phyloP scores from a whole-genome alignment of 2,329 filamentous ascomycete species.

The Fusarium secorum region DNA sequence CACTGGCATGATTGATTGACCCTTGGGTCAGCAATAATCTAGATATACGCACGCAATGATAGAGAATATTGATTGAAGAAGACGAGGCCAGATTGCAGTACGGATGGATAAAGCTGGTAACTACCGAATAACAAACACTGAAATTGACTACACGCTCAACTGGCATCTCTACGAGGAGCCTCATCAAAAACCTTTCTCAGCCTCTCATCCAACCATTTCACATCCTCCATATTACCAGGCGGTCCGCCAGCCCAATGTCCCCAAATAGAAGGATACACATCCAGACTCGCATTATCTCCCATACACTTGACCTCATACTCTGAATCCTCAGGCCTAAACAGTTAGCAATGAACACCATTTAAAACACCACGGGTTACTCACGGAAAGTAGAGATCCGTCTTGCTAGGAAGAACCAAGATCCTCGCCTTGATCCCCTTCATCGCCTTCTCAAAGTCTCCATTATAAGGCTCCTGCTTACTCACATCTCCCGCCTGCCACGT shows the following conservation, averaged over 20 bases:
- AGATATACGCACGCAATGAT: background rate
- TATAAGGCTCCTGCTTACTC: slow-evolving; percentile 72
- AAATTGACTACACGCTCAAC: background rate
- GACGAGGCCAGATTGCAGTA: rapidly evolving
- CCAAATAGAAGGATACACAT: slow-evolving; percentile 53
- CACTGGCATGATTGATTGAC: too few relatives aligned
- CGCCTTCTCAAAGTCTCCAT: slow-evolving; percentile 70
- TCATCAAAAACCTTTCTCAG: slow-evolving; percentile 30
- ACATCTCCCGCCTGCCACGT: slow-evolving; percentile 82
- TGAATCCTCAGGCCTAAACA: slow-evolving; percentile 70
- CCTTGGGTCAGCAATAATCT: too few relatives aligned
- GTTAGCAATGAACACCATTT: background rate
- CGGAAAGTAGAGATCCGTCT: slow-evolving; percentile 83
- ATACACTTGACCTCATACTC: slow-evolving; percentile 71
- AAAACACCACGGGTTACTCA: background rate
- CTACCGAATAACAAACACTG: too few relatives aligned
- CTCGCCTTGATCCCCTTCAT: slow-evolving; percentile 76
- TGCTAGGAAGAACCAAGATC: slow-evolving; percentile 72
- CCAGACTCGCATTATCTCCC: slow-evolving; percentile 46
- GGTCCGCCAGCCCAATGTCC: slow-evolving; percentile 70
- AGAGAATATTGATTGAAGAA: rapidly evolving
- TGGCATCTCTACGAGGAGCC: background rate
- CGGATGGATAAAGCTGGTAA: rapidly evolving
- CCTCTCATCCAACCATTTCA: slow-evolving; percentile 72
- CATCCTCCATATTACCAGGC: slow-evolving; percentile 73